phyloP scores from a whole-genome alignment of 805 yeast species.

The Wickerhamiella domercqiae region DNA sequence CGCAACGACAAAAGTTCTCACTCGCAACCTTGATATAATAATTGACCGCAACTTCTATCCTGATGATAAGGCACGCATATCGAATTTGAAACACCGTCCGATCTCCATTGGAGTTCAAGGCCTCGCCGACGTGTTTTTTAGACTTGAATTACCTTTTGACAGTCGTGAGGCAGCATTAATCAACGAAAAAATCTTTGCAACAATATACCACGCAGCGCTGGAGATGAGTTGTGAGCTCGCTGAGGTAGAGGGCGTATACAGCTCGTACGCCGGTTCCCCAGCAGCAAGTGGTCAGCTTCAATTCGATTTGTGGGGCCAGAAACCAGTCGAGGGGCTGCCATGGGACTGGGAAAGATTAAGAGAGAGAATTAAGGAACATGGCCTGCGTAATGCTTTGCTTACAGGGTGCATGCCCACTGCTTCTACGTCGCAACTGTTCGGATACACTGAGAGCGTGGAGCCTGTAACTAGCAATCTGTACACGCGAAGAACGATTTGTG shows the following conservation, averaged over 20 bases:
- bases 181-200: slow-evolving; percentile 76
- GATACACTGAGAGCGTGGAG: slow-evolving; percentile 86
- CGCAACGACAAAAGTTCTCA: slow-evolving; percentile 52
- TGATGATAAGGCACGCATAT: slow-evolving; percentile 45
- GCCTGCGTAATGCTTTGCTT: slow-evolving; percentile 68
- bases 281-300: slow-evolving; percentile 68
- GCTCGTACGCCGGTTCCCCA: slow-evolving; percentile 66
- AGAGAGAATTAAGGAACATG: slow-evolving; percentile 37
- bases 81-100: slow-evolving; percentile 72
- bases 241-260: slow-evolving; percentile 47
- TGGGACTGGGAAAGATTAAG: slow-evolving; percentile 74
- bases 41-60: slow-evolving; percentile 80
- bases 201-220: slow-evolving; percentile 82
- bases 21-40: slow-evolving; percentile 59
- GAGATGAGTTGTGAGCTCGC: slow-evolving; percentile 78
- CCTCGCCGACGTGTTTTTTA: slow-evolving; percentile 70
- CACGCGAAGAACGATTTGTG: slow-evolving; percentile 73
- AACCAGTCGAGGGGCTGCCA: slow-evolving; percentile 2
- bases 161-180: slow-evolving; percentile 54
- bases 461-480: slow-evolving; percentile 85
- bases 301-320: slow-evolving; percentile 64
- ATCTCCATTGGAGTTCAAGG: slow-evolving; percentile 93
- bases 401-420: slow-evolving; percentile 98
- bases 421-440: slow-evolving; percentile 85
- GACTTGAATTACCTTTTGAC: slow-evolving; percentile 64